Evolutionary conservation across 495 filamentous ascomycete genomes (phyloP), one percentile per base, ranked within the genome.

Genomic region (Annulohypoxylon moriforme): DNA sequence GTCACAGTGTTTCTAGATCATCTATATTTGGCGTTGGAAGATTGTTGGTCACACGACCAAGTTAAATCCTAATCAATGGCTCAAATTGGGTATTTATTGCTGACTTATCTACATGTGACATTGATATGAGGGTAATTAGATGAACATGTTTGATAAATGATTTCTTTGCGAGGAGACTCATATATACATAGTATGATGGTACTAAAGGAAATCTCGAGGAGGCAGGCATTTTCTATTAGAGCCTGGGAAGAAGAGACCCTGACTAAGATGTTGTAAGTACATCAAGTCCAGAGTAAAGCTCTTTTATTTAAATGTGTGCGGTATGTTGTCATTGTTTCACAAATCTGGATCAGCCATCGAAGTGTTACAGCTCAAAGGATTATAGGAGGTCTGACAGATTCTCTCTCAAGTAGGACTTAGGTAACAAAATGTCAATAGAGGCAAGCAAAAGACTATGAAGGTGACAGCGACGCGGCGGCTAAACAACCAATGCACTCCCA

Each of bases 351-450:
- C 50, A 53, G 16, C 56, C 44, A 55, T 47, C 1, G n/a, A 10
- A 4, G 9, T 40, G 42, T 36, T 36, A 64, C 16, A 8, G 42
- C 18, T 38, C 36, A 4, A 58, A 31, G 4, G 34, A 67, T 62
- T 56, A 56, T 24, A 67, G 47, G 63, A 71, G 20, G 56, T 71
- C 62, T 55, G 68, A 67, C 63, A 27, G 34, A 50, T n/a, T n/a
- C 40, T 16, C 20, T 22, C 0, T 44, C 3, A 50, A 53, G 63
- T 67, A 46, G 52, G 25, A 52, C 50, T 10, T n/a, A 57, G 38
- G 63, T 42, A 57, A 57, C 40, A 10, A 22, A 9, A 47, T 31
- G 22, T 10, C 24, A 46, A 8, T 7, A n/a, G 20, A 40, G 24
- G 13, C 11, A 44, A 16, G 49, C 3, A 10, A 22, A 3, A 64